These are phyloP conservation scores for Pistacia integerrima DNA, from an alignment of 345 rosid genomes.

Conservation along the genomic window DNA sequence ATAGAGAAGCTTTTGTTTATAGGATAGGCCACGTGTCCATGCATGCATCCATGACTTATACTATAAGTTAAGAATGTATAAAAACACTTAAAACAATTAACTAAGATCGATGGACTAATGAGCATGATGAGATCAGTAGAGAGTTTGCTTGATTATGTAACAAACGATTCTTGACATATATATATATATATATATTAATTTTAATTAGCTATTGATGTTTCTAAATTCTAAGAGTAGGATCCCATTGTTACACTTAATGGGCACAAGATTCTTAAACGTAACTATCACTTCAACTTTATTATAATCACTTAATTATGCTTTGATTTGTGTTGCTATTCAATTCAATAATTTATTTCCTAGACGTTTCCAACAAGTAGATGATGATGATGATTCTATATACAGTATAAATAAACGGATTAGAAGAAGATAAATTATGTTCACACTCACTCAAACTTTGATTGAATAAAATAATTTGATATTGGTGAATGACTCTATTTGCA, in stretches of 20 bases:
- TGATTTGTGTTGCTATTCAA: no score
- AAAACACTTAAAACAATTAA: neutral
- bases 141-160: constrained; percentile 3
- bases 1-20: no score
- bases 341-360: neutral
- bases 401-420: neutral
- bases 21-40: no score
- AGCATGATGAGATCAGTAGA: neutral
- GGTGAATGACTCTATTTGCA: constrained; percentile 1
- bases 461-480: neutral
- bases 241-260: constrained; percentile 12
- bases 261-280: neutral
- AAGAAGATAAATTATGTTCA: neutral
- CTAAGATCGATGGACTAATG: no score
- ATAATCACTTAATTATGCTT: neutral
- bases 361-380: neutral
- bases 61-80: no score
- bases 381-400: neutral
- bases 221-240: neutral
- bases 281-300: neutral
- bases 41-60: no score
- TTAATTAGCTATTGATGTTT: no score
- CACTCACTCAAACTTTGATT: no score
- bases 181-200: neutral
- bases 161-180: constrained; percentile 30